A percentile compares a stretch with the other conserved stretches of the same genome.
phyloP scores from a whole-genome alignment of 352 stramenopile genomes.

The Phytophthora aleatoria region DNA sequence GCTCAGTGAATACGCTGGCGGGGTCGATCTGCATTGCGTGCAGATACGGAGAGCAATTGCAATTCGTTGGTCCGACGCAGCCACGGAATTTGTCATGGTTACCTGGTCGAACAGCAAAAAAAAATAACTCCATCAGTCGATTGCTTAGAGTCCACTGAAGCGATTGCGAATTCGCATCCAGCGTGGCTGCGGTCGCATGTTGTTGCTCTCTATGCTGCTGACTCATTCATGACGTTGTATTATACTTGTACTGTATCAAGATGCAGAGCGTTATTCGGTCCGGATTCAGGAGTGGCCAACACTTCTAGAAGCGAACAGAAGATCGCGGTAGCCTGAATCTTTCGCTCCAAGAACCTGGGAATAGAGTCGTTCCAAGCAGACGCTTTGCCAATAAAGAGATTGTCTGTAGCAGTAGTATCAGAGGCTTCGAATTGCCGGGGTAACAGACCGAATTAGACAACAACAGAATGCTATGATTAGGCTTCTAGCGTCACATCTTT shows the following conservation, averaged over 20 bases:
- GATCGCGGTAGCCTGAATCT: too few relatives aligned
- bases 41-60: constrained; percentile 7
- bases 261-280: not conserved
- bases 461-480: constrained; percentile 28
- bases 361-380: not conserved
- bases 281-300: too few relatives aligned
- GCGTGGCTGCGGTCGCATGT: too few relatives aligned
- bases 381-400: not conserved
- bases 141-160: constrained; percentile 8
- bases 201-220: constrained; percentile 5
- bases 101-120: constrained; percentile 21
- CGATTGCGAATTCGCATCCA: not conserved
- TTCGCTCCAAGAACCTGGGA: not conserved
- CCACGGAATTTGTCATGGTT: not conserved
- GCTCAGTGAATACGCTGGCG: not conserved
- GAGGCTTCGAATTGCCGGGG: not conserved
- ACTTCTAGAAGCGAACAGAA: too few relatives aligned
- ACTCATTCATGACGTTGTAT: not conserved
- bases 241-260: not conserved
- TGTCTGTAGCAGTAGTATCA: not conserved
- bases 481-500: not conserved
- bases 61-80: constrained; percentile 13
- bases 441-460: constrained; percentile 12
- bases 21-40: constrained; percentile 8
- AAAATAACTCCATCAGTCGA: constrained; percentile 4